Evolutionary conservation across 2,329 filamentous ascomycete genomes (phyloP), one percentile per base, ranked within the genome.

Genomic region (Cordyceps militaris): DNA sequence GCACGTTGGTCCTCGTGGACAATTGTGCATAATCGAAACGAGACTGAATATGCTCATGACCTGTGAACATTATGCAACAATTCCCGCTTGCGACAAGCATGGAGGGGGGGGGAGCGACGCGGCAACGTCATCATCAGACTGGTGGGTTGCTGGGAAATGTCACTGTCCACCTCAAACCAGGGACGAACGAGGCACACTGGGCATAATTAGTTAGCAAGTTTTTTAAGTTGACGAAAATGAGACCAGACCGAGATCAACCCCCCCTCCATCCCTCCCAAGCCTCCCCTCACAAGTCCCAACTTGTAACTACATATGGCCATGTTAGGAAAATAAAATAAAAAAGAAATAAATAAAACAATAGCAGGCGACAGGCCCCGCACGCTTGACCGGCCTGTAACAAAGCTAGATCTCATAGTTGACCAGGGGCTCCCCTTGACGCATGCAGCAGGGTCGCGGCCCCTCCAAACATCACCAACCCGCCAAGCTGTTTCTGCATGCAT

Each of bases 351-450:
- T 11, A 48, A 48, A 48, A 21, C 9, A 40, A 16, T 47, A 21
- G 32, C 21, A 43, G 11, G 63, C 64, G 60, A 61, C 63, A 1
- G 63, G 60, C 46, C 53, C 38, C 40, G 50, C 50, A 43, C 26
- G 58, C 56, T 59, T 58, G 62, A 58, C 48, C 47, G 50, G 61
- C 61, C 62, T 67, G 66, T 66, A 66, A 67, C 66, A 57, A 59
- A 61, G 61, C 63, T 65, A 63, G 66, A 66, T 65, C 62, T 66
- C 64, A 57, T 52, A 51, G 40, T 50, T 28, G 48, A 52, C 56
- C 38, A 57, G 56, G 56, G 56, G 48, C 32, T 49, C 47, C 55
- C 55, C 55, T 51, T 52, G 48, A 47, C 5, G 38, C 47, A 52
- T 57, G 56, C 40, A 52, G 47, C 36, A 52, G 47, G 38, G 47